These are phyloP conservation scores for Endoconidiophora laricicola DNA, from an alignment of 2,329 filamentous ascomycete species.

Conservation along the genomic window DNA sequence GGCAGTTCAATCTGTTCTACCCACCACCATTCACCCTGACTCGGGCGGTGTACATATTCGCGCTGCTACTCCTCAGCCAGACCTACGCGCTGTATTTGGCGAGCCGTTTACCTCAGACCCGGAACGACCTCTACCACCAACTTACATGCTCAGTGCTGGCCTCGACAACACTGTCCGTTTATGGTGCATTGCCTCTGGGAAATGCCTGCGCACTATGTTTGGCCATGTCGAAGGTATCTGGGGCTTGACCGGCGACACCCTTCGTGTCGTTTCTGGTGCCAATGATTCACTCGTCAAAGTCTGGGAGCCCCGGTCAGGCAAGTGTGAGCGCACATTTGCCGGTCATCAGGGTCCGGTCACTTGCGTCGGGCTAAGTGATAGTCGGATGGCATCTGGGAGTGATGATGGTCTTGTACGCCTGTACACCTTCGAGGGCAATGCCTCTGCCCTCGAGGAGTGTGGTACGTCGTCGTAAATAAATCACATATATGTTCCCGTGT, in stretches of 20 bases:
- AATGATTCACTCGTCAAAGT: constrained; percentile 89
- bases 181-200: constrained; percentile 73
- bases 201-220: constrained; percentile 83
- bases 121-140: constrained; percentile 56
- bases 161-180: constrained; percentile 82
- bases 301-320: constrained; percentile 84
- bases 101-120: constrained; percentile 43
- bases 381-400: constrained; percentile 74
- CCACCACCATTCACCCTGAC: constrained; percentile 8
- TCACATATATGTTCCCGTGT: background rate
- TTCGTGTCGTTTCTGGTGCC: constrained; percentile 74
- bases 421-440: constrained; percentile 52
- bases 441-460: constrained; percentile 27
- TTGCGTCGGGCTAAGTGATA: constrained; percentile 81
- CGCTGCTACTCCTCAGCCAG: constrained; percentile 19
- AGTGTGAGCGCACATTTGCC: constrained; percentile 81
- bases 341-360: constrained; percentile 85
- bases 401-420: constrained; percentile 86
- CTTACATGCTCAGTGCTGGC: constrained; percentile 85
- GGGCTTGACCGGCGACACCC: constrained; percentile 75
- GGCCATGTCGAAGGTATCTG: constrained; percentile 94
- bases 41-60: background rate
- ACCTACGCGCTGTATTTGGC: constrained; percentile 40
- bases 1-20: constrained; percentile 2
- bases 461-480: constrained; percentile 31